phyloP scores from a whole-genome alignment of 192 early-diverging fungal species.

The Backusella westeae region DNA sequence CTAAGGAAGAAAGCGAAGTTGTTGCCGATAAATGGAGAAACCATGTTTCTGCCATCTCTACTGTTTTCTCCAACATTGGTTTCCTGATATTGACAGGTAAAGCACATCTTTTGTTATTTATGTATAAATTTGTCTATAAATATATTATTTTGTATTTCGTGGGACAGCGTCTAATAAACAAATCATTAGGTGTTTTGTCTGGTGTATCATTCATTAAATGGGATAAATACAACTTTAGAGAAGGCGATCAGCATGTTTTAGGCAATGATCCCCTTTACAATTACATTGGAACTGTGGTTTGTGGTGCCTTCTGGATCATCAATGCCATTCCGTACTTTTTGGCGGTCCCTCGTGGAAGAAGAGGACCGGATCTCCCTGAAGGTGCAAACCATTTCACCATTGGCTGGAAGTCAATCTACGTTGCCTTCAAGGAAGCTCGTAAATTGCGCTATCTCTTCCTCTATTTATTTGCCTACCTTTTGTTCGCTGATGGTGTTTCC shows the following conservation, averaged over 20 bases:
- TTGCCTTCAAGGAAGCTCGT: conserved; percentile 35
- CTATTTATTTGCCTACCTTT: conserved; percentile 70
- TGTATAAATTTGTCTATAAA: not conserved
- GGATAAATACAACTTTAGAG: conserved; percentile 21
- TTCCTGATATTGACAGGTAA: conserved; percentile 22
- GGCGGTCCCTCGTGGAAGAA: conserved; percentile 21
- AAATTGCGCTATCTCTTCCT: conserved; percentile 55
- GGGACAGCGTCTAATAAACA: not conserved
- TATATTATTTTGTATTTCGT: not conserved
- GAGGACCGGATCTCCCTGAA: conserved; percentile 23
- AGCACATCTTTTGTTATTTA: not conserved
- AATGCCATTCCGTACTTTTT: conserved; percentile 34
- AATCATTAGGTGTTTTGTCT: conserved; percentile 25
- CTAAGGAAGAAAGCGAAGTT: conserved; percentile 15
- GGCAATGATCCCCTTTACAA: conserved; percentile 30
- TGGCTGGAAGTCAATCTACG: conserved; percentile 33
- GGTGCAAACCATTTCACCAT: conserved; percentile 27
- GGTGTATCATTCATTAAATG: conserved; percentile 25
- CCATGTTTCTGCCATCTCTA: conserved; percentile 35
- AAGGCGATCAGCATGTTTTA: conserved; percentile 13
- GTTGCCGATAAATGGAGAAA: conserved; percentile 35
- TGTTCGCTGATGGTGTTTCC: conserved; percentile 64
- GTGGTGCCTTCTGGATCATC: conserved; percentile 32
- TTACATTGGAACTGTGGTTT: conserved; percentile 27
- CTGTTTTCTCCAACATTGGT: conserved; percentile 33